phyloP scores from a whole-genome alignment of 2,329 filamentous ascomycete species.

The Aureobasidium sp. region DNA sequence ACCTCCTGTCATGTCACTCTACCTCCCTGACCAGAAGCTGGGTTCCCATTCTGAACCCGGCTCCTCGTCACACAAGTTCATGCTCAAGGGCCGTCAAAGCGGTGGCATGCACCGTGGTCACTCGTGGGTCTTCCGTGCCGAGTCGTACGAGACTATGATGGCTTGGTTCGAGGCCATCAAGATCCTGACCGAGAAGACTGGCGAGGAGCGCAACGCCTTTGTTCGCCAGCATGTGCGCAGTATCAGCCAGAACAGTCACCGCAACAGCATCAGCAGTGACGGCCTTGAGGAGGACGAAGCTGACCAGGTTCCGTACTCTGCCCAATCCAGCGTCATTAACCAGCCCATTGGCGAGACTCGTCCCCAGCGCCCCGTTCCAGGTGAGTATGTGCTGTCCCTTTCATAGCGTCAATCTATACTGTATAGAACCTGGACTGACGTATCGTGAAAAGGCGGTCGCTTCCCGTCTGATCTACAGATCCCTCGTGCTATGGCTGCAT shows the following conservation, averaged over 20 bases:
- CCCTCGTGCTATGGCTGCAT: constrained; percentile 51
- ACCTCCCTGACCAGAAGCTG: constrained; percentile 88
- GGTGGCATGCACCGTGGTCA: constrained; percentile 81
- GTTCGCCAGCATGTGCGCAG: constrained; percentile 76
- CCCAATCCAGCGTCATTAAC: constrained; percentile 36
- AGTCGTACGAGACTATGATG: constrained; percentile 86
- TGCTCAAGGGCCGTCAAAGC: constrained; percentile 92
- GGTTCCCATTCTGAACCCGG: constrained; percentile 79
- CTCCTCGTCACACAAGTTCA: constrained; percentile 92
- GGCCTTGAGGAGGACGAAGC: constrained; percentile 72
- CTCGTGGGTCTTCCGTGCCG: constrained; percentile 61
- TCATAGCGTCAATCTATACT: constrained; percentile 19
- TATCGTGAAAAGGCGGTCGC: constrained; percentile 47
- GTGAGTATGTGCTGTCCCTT: constrained; percentile 48
- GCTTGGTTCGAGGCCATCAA: constrained; percentile 95
- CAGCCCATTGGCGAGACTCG: constrained; percentile 32
- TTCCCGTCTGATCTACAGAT: constrained; percentile 93
- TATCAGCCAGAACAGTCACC: constrained; percentile 56
- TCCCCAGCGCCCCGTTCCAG: constrained; percentile 71
- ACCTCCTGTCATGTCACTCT: constrained; percentile 91
- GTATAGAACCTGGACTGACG: not conserved
- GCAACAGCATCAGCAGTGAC: constrained; percentile 51
- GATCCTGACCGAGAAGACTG: constrained; percentile 76
- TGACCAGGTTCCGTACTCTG: constrained; percentile 58
- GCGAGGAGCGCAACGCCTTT: constrained; percentile 81